phyloP scores from a whole-genome alignment of 2,329 filamentous ascomycete genomes.

The Sarocladium kiliense region DNA sequence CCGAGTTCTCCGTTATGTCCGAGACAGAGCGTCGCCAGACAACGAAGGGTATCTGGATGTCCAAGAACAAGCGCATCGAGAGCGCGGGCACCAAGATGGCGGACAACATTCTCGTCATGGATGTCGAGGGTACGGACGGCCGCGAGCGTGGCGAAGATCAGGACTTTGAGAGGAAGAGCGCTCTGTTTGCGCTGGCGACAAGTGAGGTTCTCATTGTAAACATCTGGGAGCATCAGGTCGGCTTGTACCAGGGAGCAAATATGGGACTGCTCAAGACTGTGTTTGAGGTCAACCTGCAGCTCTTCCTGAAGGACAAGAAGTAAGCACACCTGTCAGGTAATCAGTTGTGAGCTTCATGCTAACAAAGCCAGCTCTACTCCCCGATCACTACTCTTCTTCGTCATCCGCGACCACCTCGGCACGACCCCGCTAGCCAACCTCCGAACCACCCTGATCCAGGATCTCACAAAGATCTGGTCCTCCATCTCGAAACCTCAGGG shows the following conservation, averaged over 20 bases:
- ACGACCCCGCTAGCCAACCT: slow-evolving; percentile 87
- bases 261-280: slow-evolving; percentile 99
- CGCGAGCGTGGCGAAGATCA: slow-evolving; percentile 96
- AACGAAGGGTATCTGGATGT: slow-evolving; percentile 99
- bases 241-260: slow-evolving; percentile 95
- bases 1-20: slow-evolving; percentile 95
- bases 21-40: slow-evolving; percentile 92
- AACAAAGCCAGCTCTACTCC: slow-evolving; percentile 63
- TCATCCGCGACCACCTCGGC: slow-evolving; percentile 94
- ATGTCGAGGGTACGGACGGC: slow-evolving; percentile 96
- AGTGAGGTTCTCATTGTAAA: slow-evolving; percentile 98
- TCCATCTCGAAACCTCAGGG: slow-evolving; percentile 87
- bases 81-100: slow-evolving; percentile 64
- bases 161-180: slow-evolving; percentile 98
- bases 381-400: slow-evolving; percentile 92
- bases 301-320: slow-evolving; percentile 95
- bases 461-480: slow-evolving; percentile 87
- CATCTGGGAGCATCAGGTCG: slow-evolving; percentile 99
- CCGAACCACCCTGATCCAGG: slow-evolving; percentile 83
- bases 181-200: slow-evolving; percentile 91
- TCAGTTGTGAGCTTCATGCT: slow-evolving; percentile 27
- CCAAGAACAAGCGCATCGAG: slow-evolving; percentile 76
- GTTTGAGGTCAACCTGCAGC: slow-evolving; percentile 95
- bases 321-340: slow-evolving; percentile 58
- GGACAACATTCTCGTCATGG: slow-evolving; percentile 98